Evolutionary conservation across 345 rosid genomes (phyloP).

Genomic region (Theobroma cacao): DNA sequence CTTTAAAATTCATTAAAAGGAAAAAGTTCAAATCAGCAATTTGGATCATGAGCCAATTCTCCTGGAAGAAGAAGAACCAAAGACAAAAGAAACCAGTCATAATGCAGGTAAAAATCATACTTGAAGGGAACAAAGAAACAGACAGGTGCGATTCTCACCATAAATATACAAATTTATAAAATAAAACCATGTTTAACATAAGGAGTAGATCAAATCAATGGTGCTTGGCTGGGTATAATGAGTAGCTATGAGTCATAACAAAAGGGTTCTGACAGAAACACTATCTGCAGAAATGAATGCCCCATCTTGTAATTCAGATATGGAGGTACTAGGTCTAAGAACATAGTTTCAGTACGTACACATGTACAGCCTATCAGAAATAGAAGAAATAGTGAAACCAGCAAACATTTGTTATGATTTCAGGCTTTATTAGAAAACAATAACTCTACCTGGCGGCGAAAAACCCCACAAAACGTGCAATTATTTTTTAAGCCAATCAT

Average conservation of each 20-base stretch:
- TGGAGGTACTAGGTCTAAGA: not conserved
- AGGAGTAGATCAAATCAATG: not conserved
- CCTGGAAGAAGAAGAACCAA: not conserved
- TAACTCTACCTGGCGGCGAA: slow-evolving; percentile 73
- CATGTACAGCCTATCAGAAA: not conserved
- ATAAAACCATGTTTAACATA: not conserved
- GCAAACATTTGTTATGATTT: not conserved
- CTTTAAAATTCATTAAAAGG: not conserved
- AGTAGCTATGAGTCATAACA: not conserved
- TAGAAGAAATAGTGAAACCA: not conserved
- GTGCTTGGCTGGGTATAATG: not conserved
- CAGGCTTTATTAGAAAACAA: not conserved
- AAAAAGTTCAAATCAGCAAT: not conserved
- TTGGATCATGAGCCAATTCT: not conserved
- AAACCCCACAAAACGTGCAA: slow-evolving; percentile 96
- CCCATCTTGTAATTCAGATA: slow-evolving; percentile 1
- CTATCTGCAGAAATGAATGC: not conserved
- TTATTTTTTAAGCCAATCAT: slow-evolving; percentile 93
- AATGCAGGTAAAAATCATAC: not conserved
- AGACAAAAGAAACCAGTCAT: not conserved
- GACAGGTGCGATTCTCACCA: not conserved
- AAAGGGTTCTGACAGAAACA: not conserved
- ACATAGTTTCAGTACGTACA: not conserved
- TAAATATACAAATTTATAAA: not conserved
- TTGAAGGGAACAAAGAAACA: not conserved